These are phyloP conservation scores for Globisporangium megalacanthum DNA, from an alignment of 352 stramenopile species.

Conservation along the genomic window DNA sequence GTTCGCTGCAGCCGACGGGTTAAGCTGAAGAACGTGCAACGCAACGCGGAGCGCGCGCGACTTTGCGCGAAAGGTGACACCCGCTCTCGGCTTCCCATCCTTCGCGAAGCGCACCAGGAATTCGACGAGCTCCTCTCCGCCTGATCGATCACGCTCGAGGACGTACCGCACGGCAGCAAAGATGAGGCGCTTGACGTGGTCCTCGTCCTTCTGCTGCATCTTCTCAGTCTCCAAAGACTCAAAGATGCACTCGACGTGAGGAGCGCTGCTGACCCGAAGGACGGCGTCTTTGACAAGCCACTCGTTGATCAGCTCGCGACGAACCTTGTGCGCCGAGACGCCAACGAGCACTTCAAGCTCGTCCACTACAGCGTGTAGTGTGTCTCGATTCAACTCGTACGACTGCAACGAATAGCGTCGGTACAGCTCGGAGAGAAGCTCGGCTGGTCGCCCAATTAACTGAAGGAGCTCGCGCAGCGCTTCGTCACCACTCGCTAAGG, in stretches of 20 bases:
- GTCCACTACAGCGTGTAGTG: constrained; percentile 24
- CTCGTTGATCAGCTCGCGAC: constrained; percentile 35
- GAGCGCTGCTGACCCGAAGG: constrained; percentile 6
- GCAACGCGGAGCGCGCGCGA: constrained; percentile 35
- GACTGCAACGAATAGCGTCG: constrained; percentile 30
- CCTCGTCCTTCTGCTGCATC: constrained; percentile 24
- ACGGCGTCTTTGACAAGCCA: constrained; percentile 49
- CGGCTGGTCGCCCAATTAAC: constrained; percentile 24
- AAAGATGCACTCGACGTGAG: constrained; percentile 22
- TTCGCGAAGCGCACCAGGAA: constrained; percentile 36
- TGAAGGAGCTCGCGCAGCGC: constrained; percentile 19
- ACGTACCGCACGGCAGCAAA: constrained; percentile 21
- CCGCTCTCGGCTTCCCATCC: constrained; percentile 31
- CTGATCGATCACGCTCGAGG: constrained; percentile 11
- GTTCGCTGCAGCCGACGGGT: constrained; percentile 14
- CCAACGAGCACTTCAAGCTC: constrained; percentile 27
- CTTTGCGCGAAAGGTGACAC: constrained; percentile 58
- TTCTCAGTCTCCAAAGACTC: constrained; percentile 23
- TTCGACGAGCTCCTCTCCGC: constrained; percentile 25
- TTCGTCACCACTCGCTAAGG: constrained; percentile 10
- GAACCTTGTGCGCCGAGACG: constrained; percentile 19
- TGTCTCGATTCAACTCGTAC: constrained; percentile 19
- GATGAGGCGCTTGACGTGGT: constrained; percentile 25
- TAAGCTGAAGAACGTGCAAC: constrained; percentile 23
- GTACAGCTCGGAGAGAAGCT: constrained; percentile 44